Evolutionary conservation across 2,329 filamentous ascomycete genomes (phyloP).

Genomic region (Chaetomium sp.): DNA sequence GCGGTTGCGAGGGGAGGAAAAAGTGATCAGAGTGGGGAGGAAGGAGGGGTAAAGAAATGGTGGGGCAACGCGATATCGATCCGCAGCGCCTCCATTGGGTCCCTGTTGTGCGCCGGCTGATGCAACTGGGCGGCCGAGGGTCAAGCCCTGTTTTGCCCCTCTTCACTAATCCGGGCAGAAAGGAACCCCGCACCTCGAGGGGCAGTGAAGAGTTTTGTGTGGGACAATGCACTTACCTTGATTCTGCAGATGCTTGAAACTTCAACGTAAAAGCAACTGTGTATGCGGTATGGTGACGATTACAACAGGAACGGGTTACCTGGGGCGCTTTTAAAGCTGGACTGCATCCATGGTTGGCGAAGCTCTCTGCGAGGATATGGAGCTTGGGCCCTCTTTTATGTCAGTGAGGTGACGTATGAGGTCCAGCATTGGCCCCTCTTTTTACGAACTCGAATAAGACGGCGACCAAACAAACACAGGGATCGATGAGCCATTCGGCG

Average conservation of each 20-base stretch:
- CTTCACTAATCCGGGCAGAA: conserved; percentile 21
- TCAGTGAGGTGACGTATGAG: conserved; percentile 19
- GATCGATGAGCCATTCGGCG: conserved; percentile 17
- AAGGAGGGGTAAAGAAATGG: conserved; percentile 36
- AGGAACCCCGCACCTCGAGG: conserved; percentile 19
- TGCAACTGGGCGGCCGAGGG: conserved; percentile 34
- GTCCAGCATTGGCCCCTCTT: conserved; percentile 3
- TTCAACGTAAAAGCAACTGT: neutral
- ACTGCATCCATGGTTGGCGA: neutral
- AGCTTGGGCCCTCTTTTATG: conserved; percentile 12
- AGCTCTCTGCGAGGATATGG: neutral
- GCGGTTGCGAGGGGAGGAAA: conserved; percentile 30
- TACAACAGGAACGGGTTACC: neutral
- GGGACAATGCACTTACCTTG: conserved; percentile 7
- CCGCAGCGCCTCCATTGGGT: conserved; percentile 33
- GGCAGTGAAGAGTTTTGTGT: conserved; percentile 12
- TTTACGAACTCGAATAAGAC: neutral
- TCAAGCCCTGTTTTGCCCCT: conserved; percentile 39
- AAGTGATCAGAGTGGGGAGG: conserved; percentile 27
- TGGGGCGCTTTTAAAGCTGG: neutral
- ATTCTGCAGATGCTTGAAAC: neutral
- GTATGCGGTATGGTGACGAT: no score
- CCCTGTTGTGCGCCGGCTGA: conserved; percentile 35
- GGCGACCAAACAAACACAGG: neutral
- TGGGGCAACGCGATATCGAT: conserved; percentile 32